Evolutionary conservation across 2,329 filamentous ascomycete species (phyloP).

Genomic region (Fonsecaea erecta): DNA sequence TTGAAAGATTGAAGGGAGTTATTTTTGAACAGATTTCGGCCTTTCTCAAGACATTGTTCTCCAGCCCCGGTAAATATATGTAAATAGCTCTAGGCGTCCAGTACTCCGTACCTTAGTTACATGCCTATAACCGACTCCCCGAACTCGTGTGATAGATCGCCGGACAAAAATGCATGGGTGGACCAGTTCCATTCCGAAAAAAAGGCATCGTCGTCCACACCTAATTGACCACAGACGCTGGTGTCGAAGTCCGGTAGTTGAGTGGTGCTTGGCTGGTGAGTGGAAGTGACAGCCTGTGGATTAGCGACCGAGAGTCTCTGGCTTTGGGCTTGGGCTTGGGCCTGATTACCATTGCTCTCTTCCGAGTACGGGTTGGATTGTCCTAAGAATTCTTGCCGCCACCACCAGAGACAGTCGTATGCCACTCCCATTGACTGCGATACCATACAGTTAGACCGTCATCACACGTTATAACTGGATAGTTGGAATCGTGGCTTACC

Average conservation of each 20-base stretch:
- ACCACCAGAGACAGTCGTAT: constrained; percentile 10
- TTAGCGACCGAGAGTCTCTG: not conserved
- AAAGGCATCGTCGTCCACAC: constrained; percentile 1
- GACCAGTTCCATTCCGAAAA: constrained; percentile 9
- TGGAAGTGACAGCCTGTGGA: not conserved
- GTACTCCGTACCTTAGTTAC: too few relatives aligned
- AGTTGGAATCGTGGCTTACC: constrained; percentile 7
- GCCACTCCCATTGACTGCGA: constrained; percentile 2
- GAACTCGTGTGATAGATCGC: constrained; percentile 1
- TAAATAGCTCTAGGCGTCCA: not conserved
- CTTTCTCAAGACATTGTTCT: too few relatives aligned
- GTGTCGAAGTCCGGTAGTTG: not conserved
- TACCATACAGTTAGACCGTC: not conserved
- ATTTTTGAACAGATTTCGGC: too few relatives aligned
- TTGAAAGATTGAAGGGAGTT: not conserved
- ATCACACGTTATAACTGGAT: not conserved
- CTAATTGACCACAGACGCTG: not conserved
- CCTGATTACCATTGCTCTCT: not conserved
- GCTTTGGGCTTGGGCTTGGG: not conserved
- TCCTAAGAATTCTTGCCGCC: not conserved
- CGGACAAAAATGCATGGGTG: constrained; percentile 1
- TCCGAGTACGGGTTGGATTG: not conserved
- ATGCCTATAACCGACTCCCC: not conserved
- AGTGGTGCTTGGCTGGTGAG: not conserved
- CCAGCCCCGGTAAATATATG: too few relatives aligned